phyloP scores from a whole-genome alignment of 371 early-diverging fungal species.

The Syncephalastrum sp. region DNA sequence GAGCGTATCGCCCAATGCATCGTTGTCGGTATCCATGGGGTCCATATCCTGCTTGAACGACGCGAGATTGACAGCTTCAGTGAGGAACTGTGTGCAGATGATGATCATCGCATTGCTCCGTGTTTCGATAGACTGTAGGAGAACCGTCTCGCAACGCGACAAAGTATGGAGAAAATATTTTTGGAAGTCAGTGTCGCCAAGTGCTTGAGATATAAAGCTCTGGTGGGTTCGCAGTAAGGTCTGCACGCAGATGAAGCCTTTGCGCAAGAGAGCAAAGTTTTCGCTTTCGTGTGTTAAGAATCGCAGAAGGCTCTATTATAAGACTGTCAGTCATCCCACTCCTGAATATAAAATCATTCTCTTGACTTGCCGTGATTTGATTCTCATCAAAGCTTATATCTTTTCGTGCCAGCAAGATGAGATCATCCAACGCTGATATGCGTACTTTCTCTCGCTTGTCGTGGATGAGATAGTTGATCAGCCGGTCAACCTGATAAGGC shows the following conservation, averaged over 20 bases:
- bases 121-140: too few species aligned
- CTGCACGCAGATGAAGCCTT: slow-evolving; percentile 1
- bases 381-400: slow-evolving; percentile 32
- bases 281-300: neutral
- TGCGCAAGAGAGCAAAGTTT: neutral
- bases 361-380: slow-evolving; percentile 25
- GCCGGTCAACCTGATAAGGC: slow-evolving; percentile 30
- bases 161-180: too few species aligned
- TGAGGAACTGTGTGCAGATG: too few species aligned
- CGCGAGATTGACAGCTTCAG: too few species aligned
- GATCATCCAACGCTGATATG: slow-evolving; percentile 28
- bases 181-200: too few species aligned
- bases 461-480: slow-evolving; percentile 31
- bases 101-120: too few species aligned
- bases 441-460: slow-evolving; percentile 32
- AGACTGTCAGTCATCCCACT: neutral
- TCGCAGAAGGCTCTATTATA: neutral
- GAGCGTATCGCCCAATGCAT: too few species aligned
- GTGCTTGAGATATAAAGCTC: too few species aligned
- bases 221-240: neutral
- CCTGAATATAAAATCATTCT: neutral
- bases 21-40: too few species aligned
- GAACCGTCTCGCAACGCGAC: too few species aligned
- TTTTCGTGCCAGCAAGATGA: slow-evolving; percentile 27
- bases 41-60: too few species aligned